phyloP scores from a whole-genome alignment of 108 stramenopile genomes.

The Pseudonitzschia multiseries region DNA sequence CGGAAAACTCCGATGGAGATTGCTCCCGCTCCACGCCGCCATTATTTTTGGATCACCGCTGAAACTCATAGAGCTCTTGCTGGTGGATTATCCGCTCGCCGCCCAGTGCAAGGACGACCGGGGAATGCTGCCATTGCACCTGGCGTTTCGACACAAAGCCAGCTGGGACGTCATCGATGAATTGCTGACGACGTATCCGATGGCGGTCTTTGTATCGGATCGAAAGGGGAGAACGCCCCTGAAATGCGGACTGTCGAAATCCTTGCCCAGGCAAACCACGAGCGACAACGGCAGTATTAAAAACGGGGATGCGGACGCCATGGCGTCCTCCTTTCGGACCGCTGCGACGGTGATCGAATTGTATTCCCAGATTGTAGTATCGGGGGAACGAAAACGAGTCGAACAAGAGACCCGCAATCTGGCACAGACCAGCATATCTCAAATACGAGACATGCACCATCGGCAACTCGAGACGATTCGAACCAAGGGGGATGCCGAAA shows the following conservation, averaged over 20 bases:
- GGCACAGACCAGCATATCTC: constrained; percentile 26
- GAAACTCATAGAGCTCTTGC: constrained; percentile 47
- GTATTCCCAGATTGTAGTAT: constrained; percentile 48
- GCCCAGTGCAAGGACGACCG: constrained; percentile 81
- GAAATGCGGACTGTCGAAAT: constrained; percentile 30
- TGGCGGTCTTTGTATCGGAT: constrained; percentile 67
- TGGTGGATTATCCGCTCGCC: constrained; percentile 56
- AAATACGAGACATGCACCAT: constrained; percentile 36
- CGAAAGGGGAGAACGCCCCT: constrained; percentile 80
- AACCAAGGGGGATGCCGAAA: constrained; percentile 21
- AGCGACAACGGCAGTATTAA: background rate
- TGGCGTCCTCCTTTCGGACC: constrained; percentile 25
- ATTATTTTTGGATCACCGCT: constrained; percentile 76
- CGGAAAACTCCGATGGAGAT: constrained; percentile 80
- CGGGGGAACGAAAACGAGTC: constrained; percentile 29
- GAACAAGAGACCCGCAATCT: constrained; percentile 23
- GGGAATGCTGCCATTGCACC: constrained; percentile 80
- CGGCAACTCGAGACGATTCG: constrained; percentile 27
- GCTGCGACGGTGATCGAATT: constrained; percentile 42
- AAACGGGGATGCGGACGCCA: background rate
- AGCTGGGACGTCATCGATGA: constrained; percentile 58
- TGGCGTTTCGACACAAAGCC: constrained; percentile 73
- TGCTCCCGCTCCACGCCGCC: constrained; percentile 81
- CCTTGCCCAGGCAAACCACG: background rate
- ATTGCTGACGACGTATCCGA: constrained; percentile 70